Evolutionary conservation across 208 protist genomes (phyloP).

Genomic region (Leptomonas pyrrhocoris): DNA sequence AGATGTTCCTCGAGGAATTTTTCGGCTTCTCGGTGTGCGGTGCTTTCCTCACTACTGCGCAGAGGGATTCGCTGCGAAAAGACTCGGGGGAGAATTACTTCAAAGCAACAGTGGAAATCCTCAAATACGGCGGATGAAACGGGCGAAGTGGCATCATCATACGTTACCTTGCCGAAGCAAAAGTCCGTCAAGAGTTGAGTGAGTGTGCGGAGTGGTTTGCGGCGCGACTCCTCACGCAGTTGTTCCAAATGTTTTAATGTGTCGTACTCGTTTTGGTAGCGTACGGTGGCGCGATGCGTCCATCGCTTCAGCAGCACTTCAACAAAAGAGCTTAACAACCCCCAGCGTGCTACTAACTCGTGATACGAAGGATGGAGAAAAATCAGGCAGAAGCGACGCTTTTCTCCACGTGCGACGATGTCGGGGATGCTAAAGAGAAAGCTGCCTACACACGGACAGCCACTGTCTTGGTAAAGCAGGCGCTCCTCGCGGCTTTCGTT

Average conservation of each 20-base stretch:
- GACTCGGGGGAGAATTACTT: conserved; percentile 18
- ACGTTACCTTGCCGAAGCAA: not conserved
- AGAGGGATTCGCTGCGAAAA: conserved; percentile 14
- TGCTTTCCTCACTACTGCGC: conserved; percentile 3
- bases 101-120: conserved; percentile 31
- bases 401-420: conserved; percentile 83
- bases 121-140: conserved; percentile 12
- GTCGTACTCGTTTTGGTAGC: conserved; percentile 63
- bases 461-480: conserved; percentile 67
- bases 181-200: conserved; percentile 38
- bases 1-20: conserved; percentile 27
- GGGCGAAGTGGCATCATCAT: not conserved
- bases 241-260: conserved; percentile 62
- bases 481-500: conserved; percentile 68
- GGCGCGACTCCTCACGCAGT: conserved; percentile 60
- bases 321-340: conserved; percentile 37
- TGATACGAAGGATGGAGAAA: conserved; percentile 61
- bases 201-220: conserved; percentile 57
- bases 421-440: conserved; percentile 78
- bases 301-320: conserved; percentile 52
- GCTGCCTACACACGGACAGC: conserved; percentile 62
- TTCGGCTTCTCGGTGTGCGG: conserved; percentile 16
- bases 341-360: conserved; percentile 61
- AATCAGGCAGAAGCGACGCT: conserved; percentile 74
- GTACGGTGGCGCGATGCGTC: conserved; percentile 32